Base-by-base conservation (phyloP, 208 protist species). In the Crithidia fasciculata region DNA sequence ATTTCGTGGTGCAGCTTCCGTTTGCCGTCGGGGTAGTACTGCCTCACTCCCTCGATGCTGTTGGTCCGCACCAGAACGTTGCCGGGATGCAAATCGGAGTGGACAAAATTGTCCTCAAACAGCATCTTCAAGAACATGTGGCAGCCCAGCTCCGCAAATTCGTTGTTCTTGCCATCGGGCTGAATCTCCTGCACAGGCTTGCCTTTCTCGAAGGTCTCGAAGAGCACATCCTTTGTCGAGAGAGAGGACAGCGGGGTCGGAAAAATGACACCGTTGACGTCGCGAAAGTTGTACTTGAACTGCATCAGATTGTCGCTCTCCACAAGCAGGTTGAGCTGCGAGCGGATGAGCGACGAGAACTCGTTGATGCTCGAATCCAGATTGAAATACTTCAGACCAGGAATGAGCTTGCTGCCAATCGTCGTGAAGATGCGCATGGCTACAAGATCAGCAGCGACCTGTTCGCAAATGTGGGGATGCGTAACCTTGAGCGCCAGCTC, bases 71-170 rank as follows among this genome's bases (percentile, higher is more conserved):
- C 72, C 41, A 97, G 67, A 39, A 98, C 68, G 59, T 98, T 98
- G 9, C 96, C 96, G 7, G 95, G 95, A 64, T 98, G 96, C 44
- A 98, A 74, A 70, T 98, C 96, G 5, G 93, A 96, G 78, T 98
- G 96, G 39, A 98, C 85, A 84, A 98, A 97, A 72, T 98, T 98
- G 82, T 98, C 92, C 53, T 96, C 80, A 63, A 98, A 96, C 9
- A 98, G 84, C 96, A 98, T 98, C 72, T 98, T 97, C 9, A 98
- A 72, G 70, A 98, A 98, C 83, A 95, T 94, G 60, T 97, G 87
- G 60, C 93, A 96, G 3, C 95, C 94, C 8, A 92, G 54, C 53
- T 89, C 82, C 0, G 94, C 95, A 52, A 97, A 18, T 40, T 91
- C 87, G 5, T 69, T 67, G 40, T 92, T 90, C 18, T 88, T 78